Conservation (phyloP, 2,329 filamentous ascomycete genomes). For the Bipolaris bicolor region DNA sequence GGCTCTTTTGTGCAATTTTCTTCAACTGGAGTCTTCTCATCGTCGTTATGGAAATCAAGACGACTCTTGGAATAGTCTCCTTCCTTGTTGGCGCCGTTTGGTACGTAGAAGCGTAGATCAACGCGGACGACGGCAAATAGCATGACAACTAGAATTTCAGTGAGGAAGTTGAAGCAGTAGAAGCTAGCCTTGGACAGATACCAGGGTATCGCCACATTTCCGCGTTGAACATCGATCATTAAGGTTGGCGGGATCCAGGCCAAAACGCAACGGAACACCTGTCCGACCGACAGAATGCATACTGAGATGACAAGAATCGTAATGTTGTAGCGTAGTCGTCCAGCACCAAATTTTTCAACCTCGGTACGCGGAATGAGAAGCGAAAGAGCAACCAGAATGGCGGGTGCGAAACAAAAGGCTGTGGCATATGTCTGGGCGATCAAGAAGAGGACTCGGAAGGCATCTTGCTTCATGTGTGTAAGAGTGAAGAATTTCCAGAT, state of each 20-base stretch:
- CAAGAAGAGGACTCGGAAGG: conserved; percentile 69
- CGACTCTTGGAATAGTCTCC: conserved; percentile 39
- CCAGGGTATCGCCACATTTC: conserved; percentile 58
- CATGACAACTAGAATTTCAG: conserved; percentile 74
- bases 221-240: conserved; percentile 57
- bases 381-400: conserved; percentile 61
- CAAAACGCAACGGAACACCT: conserved; percentile 70
- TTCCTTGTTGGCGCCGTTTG: conserved; percentile 66
- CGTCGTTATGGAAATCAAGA: conserved; percentile 28
- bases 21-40: conserved; percentile 30
- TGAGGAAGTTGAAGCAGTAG: conserved; percentile 78
- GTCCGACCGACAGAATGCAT: conserved; percentile 68
- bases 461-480: conserved; percentile 55
- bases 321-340: conserved; percentile 71
- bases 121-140: conserved; percentile 72
- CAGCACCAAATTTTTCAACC: conserved; percentile 68
- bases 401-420: conserved; percentile 69
- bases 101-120: conserved; percentile 77
- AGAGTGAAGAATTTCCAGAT: conserved; percentile 73
- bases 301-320: conserved; percentile 65
- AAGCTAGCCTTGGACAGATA: conserved; percentile 75
- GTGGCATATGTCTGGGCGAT: conserved; percentile 69
- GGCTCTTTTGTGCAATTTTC: conserved; percentile 7
- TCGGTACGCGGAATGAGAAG: conserved; percentile 54
- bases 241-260: conserved; percentile 57